Evolutionary conservation across 176 grass and related monocot species (phyloP), one percentile per base, ranked within the genome.

Genomic region (Bonia amplexicaulis): DNA sequence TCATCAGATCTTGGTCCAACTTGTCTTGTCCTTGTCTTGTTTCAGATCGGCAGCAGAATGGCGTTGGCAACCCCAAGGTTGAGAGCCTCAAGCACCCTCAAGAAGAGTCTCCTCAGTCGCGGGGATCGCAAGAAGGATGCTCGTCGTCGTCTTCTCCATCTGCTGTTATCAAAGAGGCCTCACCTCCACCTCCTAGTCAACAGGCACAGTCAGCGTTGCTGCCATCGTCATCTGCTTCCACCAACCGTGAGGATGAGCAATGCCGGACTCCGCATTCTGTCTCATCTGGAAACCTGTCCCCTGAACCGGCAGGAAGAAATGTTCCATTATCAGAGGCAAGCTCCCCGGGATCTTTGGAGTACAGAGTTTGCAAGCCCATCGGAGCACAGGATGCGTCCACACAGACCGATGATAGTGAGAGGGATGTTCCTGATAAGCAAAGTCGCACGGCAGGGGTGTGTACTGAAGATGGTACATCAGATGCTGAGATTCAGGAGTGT

Each of bases 341-440:
- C 79, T 94, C 91, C 9, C 90, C 88, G 0, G 86, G 74, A 66
- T 88, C 71, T 49, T 80, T 54, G 7, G 97, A 94, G 75, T 96
- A 86, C 78, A 82, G 81, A 80, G 69, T 94, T 61, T 92, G 82
- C 86, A 96, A 91, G 58, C 91, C 89, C 7, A 58, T 84, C 0
- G 86, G 82, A 51, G 88, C 96, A 42, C 91, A 96, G 70, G 91
- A 99, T n/a, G 96, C 88, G 0, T 90, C 97, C 29, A 99, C 93
- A 64, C 93, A 96, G 33, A 99, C 97, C 12, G 93, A 99, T 57
- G 91, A 92, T 16, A 80, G 51, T 37, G 88, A 80, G 77, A 87
- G 74, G 47, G 82, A 72, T 70, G 54, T n/a, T 70, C 17, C 17
- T 71, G 60, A 39, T 13, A 84, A 61, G 60, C 73, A 48, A 48